phyloP scores from a whole-genome alignment of 1,284 basidiomycete species.

The Sphagnurus paluster region DNA sequence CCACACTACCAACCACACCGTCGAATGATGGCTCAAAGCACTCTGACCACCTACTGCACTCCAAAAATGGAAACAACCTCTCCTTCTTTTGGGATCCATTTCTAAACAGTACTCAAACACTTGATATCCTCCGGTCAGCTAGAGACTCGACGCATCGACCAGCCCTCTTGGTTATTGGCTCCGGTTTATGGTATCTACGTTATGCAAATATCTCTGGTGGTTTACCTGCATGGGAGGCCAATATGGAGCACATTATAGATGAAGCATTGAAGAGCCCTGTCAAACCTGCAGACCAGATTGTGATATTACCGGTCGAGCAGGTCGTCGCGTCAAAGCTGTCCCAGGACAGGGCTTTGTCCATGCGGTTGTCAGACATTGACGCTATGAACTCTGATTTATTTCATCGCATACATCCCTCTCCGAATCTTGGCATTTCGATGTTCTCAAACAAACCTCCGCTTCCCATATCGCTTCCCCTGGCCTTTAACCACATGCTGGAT shows the following conservation, averaged over 20 bases:
- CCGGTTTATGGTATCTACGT: constrained; percentile 86
- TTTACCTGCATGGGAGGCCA: constrained; percentile 73
- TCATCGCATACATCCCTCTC: constrained; percentile 59
- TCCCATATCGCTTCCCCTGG: constrained; percentile 64
- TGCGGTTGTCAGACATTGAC: constrained; percentile 77
- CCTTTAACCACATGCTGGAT: constrained; percentile 79
- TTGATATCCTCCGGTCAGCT: constrained; percentile 31
- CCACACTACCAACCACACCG: constrained; percentile 52
- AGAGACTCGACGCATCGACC: constrained; percentile 28
- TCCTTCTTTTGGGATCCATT: constrained; percentile 83
- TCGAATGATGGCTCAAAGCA: constrained; percentile 67
- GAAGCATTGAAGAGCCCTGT: constrained; percentile 38
- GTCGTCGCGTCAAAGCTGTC: constrained; percentile 62
- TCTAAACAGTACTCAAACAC: constrained; percentile 66
- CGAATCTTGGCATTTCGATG: constrained; percentile 26
- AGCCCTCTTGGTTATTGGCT: constrained; percentile 77
- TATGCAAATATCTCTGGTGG: constrained; percentile 71
- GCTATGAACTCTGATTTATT: constrained; percentile 85
- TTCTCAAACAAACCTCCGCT: constrained; percentile 20
- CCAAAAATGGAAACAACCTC: constrained; percentile 49
- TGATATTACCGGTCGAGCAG: constrained; percentile 78
- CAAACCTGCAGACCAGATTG: constrained; percentile 65
- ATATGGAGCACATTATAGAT: constrained; percentile 64
- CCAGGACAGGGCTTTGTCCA: constrained; percentile 60
- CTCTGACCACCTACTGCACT: constrained; percentile 52